Evolutionary conservation across 2,329 filamentous ascomycete species (phyloP).

Genomic region (Leptographium flavum): DNA sequence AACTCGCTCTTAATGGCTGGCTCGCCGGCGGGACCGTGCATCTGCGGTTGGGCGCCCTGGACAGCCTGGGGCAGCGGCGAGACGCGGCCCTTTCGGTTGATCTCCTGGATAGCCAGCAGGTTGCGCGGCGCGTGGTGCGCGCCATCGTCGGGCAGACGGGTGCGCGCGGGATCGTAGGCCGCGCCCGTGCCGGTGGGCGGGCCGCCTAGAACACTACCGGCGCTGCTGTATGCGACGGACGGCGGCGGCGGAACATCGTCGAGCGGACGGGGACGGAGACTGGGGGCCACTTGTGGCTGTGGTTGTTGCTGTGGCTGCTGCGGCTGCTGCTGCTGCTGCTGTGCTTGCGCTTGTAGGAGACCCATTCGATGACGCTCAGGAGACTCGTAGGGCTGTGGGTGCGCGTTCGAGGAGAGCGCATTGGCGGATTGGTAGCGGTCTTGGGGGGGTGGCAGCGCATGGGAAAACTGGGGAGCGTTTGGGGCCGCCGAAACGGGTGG

Average conservation of each 20-base stretch:
- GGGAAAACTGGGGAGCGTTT: constrained; percentile 18
- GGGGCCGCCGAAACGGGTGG: constrained; percentile 24
- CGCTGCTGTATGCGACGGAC: constrained; percentile 31
- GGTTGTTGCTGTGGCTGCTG: constrained; percentile 15
- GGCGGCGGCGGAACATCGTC: constrained; percentile 37
- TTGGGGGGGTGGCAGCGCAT: constrained; percentile 20
- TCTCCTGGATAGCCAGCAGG: constrained; percentile 66
- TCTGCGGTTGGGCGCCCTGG: constrained; percentile 74
- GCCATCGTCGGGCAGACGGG: constrained; percentile 34
- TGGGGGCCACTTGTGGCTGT: constrained; percentile 15
- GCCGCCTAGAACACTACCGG: constrained; percentile 17
- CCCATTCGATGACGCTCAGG: constrained; percentile 32
- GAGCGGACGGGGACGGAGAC: constrained; percentile 21
- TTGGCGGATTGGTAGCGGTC: constrained; percentile 25
- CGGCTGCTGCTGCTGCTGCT: neutral
- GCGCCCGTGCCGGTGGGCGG: constrained; percentile 12
- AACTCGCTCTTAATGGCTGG: constrained; percentile 91
- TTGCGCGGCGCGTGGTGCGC: constrained; percentile 47
- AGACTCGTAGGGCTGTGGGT: constrained; percentile 30
- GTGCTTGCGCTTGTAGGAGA: constrained; percentile 10
- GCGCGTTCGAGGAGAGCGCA: constrained; percentile 12
- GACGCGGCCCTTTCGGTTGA: constrained; percentile 66
- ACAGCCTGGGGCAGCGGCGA: constrained; percentile 89
- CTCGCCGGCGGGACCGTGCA: constrained; percentile 65
- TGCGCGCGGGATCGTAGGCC: constrained; percentile 27